Conservation (phyloP, 2,329 filamentous ascomycete genomes). For the Samsoniella hepiali region DNA sequence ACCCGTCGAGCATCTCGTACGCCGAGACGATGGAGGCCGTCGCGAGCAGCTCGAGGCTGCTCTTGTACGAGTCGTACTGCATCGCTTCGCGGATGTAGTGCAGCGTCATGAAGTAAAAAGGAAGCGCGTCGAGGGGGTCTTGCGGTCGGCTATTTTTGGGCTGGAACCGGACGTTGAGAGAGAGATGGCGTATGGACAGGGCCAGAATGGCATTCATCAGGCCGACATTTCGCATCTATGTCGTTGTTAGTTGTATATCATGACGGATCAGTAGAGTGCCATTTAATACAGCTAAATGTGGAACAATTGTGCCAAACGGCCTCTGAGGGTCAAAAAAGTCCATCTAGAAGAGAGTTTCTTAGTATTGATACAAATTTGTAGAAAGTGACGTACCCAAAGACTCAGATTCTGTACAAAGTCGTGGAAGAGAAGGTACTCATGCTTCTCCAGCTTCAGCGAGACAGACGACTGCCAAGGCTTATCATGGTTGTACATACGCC, state of each 20-base stretch:
- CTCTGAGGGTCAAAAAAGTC: not conserved
- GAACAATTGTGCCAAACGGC: not conserved
- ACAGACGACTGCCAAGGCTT: not conserved
- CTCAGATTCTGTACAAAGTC: not conserved
- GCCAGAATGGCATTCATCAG: not conserved
- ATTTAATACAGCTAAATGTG: not conserved
- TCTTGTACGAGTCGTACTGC: not conserved
- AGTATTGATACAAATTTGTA: no score
- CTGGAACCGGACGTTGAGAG: not conserved
- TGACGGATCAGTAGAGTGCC: no score
- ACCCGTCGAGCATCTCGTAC: no score
- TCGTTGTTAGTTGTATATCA: no score
- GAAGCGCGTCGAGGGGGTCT: not conserved
- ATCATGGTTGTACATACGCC: not conserved
- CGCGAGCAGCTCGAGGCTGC: not conserved
- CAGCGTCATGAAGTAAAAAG: not conserved
- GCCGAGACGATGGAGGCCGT: no score
- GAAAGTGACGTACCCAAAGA: not conserved
- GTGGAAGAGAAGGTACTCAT: not conserved
- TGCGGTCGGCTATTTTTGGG: not conserved
- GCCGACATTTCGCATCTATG: not conserved
- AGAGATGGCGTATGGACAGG: not conserved
- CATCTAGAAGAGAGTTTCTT: not conserved
- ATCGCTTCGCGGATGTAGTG: not conserved
- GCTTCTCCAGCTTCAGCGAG: not conserved